Evolutionary conservation across 2,329 filamentous ascomycete species (phyloP), one percentile per base, ranked within the genome.

Genomic region (Nannizzia gypsea): DNA sequence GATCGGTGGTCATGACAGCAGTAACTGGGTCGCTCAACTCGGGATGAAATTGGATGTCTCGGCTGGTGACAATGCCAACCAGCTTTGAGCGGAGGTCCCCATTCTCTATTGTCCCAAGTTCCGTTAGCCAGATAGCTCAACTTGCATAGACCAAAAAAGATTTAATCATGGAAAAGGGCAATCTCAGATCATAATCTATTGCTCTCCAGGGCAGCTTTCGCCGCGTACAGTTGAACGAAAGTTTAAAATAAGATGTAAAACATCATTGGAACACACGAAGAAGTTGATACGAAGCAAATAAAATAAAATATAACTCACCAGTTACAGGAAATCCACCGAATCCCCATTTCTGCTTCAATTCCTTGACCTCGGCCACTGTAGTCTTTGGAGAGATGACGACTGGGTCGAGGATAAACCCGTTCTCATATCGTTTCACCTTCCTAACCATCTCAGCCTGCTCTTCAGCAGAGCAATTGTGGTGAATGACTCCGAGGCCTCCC

Each of bases 171-270:
- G 58, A 46, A 24, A 54, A 60, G 61, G 38, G 15, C 31, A 57
- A 66, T 67, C 65, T 82, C 80, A 82, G 77, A 76, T 73, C 72
- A 75, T 26, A 74, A 74, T 74, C 71, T 70, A 71, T 77, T 76
- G 80, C 77, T 96, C 90, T 89, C 83, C 90, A 96, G 80, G 82
- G 89, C 88, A 83, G 82, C 72, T 85, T 79, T 82, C 81, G 86
- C 88, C 87, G 83, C 86, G 95, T 46, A 82, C 89, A 90, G 93
- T 92, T 92, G 93, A 99, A 99, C 93, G 93, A 99, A 99, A 99
- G 93, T 97, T 97, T 96, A 88, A 83, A 79, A 73, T 69, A 70
- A 77, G 80, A 75, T 79, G 77, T 80, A 75, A 73, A 83, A 81
- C 83, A 81, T 89, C 93, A 96, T 96, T 67, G 62, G 67, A 70